phyloP scores from a whole-genome alignment of 352 stramenopile species.

The Pseudoperonospora humuli region DNA sequence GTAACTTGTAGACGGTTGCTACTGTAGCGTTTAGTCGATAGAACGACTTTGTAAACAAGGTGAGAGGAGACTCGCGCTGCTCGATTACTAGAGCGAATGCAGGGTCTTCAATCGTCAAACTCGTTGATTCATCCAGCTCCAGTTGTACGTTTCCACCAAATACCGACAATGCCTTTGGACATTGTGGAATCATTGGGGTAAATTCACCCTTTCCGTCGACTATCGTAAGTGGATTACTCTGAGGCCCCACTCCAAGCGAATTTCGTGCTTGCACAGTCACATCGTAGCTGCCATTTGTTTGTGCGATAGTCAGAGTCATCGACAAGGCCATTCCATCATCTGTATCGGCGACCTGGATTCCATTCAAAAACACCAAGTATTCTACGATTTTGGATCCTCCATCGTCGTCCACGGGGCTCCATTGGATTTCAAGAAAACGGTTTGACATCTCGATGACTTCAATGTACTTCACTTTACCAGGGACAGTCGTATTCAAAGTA shows the following conservation, averaged over 20 bases:
- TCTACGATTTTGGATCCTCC: conserved; percentile 28
- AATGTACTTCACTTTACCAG: conserved; percentile 26
- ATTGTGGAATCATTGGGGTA: conserved; percentile 1
- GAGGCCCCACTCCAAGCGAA: conserved; percentile 21
- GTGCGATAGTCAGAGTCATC: conserved; percentile 11
- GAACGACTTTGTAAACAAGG: conserved; percentile 18
- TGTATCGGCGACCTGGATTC: conserved; percentile 18
- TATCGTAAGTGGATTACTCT: conserved; percentile 8
- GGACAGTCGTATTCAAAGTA: conserved; percentile 27
- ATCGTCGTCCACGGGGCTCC: conserved; percentile 31
- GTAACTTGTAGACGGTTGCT: conserved; percentile 38
- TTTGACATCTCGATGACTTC: conserved; percentile 21
- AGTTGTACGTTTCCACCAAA: conserved; percentile 24
- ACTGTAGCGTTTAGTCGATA: conserved; percentile 3
- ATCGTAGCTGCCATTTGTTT: not conserved
- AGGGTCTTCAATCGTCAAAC: not conserved
- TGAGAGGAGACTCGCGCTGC: conserved; percentile 20
- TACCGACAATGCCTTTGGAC: conserved; percentile 2
- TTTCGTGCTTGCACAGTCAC: conserved; percentile 41
- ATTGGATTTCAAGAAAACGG: conserved; percentile 37
- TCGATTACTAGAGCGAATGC: conserved; percentile 18
- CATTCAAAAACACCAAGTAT: conserved; percentile 46
- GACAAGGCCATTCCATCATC: conserved; percentile 17
- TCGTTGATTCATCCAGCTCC: conserved; percentile 4
- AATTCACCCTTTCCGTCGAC: not conserved